Base-by-base conservation (phyloP, 768 basidiomycete genomes). In the Peribolospora baueri region DNA sequence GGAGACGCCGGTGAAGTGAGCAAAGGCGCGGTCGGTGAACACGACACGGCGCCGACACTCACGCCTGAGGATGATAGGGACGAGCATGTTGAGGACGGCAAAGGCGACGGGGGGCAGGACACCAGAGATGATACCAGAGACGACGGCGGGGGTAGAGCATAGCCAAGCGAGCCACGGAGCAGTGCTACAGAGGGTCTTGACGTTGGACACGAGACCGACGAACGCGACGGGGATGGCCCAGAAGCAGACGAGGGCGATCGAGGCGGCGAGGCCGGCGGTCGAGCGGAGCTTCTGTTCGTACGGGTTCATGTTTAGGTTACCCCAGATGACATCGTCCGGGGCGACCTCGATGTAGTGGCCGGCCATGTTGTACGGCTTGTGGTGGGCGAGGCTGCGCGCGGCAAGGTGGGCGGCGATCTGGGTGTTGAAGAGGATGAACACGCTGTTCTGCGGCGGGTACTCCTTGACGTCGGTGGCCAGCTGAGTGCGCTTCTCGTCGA, bases 171-270 rank as follows among this genome's bases (percentile, higher is more conserved):
- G 73, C 80, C 82, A 98, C 1, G 63, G 58, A 42, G 74, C 77
- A 2, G 70, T 74, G 3, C 62, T 59, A 66, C 82, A 83, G 1
- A 97, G 72, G 2, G 75, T 71, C 43, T 76, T 66, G 48, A 95
- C 72, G 65, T 90, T 95, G 5, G 85, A 85, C 52, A 95, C 68
- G 36, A 76, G 64, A 75, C 88, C 88, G 61, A 97, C 77, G 65
- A 91, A 82, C 0, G 81, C 76, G 53, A 85, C 80, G 74, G 88
- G 87, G 67, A 91, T 72, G 1, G 85, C 74, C 88, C 88, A 97
- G 50, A 84, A 68, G 54, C 93, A 71, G 64, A 95, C 83, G 48
- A 97, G 68, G 0, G 72, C 88, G 8, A 77, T 74, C 0, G 90
- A 93, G 3, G 74, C 70, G 0, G 77, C 77, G 67, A 81, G 91